Base-by-base conservation (phyloP, 169 alveolate species). In the Plasmodium blacklocki region DNA sequence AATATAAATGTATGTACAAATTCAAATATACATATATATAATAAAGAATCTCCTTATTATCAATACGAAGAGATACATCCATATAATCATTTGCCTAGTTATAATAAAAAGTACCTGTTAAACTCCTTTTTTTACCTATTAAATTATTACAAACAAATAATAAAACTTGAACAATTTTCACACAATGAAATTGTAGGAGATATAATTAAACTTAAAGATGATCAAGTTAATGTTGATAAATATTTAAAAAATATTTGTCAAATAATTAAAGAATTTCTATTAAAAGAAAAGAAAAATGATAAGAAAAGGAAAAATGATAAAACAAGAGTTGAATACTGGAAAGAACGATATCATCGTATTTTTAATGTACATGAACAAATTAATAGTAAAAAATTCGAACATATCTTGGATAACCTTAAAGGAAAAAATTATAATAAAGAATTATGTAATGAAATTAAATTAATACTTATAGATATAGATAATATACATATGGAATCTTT, bases 401-500 rank as follows among this genome's bases (percentile, higher is more conserved):
- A 83, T 49, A 83, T 83, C 21, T 68, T 83, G 19, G 85, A 83
- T 43, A 83, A 83, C 23, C 68, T 83, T 15, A 83, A 83, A 47
- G 91, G 83, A 0, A 83, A 83, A 58, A 43, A 11, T 3, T 68
- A 83, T 50, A 68, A 83, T 49, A 59, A 49, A 7, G 91, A 83
- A 68, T 83, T 83, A 21, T 52, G 85, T 62, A 83, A 83, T 49
- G 91, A 83, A 54, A 83, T 83, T 52, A 68, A 68, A 68, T 49
- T 70, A 5, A 18, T 83, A n/a, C 43, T 83, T 47, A 58, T 68
- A 49, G 91, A 83, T 19, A 66, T 83, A 43, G 91, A 83, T 56
- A 60, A 58, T 63, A 83, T 83, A 19, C 91, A 83, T 50, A 83
- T 83, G 60, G 83, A 83, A 83, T 83, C 91, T 15, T 83, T 83